These are phyloP conservation scores for Benincasa hispida DNA, from an alignment of 306 rosid species.

Conservation along the genomic window DNA sequence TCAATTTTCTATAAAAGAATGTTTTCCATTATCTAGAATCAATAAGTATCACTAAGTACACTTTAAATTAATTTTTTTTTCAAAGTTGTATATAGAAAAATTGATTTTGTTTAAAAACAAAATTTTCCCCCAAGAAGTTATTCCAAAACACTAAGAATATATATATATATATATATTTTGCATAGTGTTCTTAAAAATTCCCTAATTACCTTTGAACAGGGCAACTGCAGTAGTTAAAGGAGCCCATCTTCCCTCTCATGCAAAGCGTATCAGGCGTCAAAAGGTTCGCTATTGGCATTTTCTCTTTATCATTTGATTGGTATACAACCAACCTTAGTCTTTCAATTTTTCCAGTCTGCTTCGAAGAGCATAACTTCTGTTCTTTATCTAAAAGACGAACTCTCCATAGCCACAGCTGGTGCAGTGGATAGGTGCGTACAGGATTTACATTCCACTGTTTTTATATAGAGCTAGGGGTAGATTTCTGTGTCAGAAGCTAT, in stretches of 20 bases:
- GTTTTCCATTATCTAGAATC: neutral
- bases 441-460: neutral
- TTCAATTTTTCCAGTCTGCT: slow-evolving; percentile 42
- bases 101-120: too few species aligned
- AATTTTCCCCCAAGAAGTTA: too few species aligned
- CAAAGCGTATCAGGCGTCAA: slow-evolving; percentile 43
- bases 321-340: slow-evolving; percentile 7
- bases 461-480: neutral
- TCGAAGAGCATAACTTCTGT: slow-evolving; percentile 91
- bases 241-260: slow-evolving; percentile 53
- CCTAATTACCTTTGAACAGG: slow-evolving; percentile 28
- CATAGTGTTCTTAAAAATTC: neutral
- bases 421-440: slow-evolving; percentile 70
- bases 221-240: slow-evolving; percentile 51
- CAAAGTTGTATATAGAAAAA: neutral
- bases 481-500: neutral
- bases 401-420: slow-evolving; percentile 83
- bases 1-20: too few species aligned
- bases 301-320: neutral
- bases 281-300: slow-evolving; percentile 44
- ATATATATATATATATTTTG: too few species aligned
- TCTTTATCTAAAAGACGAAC: slow-evolving; percentile 72
- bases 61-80: neutral
- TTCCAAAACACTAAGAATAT: neutral
- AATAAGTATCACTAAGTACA: neutral